These are phyloP conservation scores for Pseudogymnoascus sp. DNA, from an alignment of 2,329 filamentous ascomycete species.

Conservation along the genomic window DNA sequence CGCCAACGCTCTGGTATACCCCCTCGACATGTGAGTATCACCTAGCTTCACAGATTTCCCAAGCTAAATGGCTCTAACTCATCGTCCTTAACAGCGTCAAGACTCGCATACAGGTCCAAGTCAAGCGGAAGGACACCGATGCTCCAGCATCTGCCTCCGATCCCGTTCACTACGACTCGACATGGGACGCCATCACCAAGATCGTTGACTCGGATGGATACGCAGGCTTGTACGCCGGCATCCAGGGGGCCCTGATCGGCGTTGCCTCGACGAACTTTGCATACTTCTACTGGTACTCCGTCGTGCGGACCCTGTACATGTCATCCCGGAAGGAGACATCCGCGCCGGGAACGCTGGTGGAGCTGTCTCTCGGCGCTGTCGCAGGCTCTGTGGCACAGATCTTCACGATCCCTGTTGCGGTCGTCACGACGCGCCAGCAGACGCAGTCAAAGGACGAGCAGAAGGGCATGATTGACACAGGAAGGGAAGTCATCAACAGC, in stretches of 20 bases:
- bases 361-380: slow-evolving; percentile 75
- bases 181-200: slow-evolving; percentile 77
- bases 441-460: slow-evolving; percentile 77
- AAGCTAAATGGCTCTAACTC: background rate
- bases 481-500: slow-evolving; percentile 76
- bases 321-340: slow-evolving; percentile 47
- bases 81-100: slow-evolving; percentile 59
- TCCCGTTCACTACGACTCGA: slow-evolving; percentile 72
- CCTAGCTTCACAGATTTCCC: background rate
- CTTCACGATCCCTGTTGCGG: slow-evolving; percentile 92
- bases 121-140: slow-evolving; percentile 51
- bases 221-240: slow-evolving; percentile 77
- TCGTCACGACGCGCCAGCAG: slow-evolving; percentile 92
- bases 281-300: slow-evolving; percentile 98
- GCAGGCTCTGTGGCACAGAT: slow-evolving; percentile 87
- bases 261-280: slow-evolving; percentile 98
- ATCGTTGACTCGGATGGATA: slow-evolving; percentile 76
- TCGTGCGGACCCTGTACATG: slow-evolving; percentile 74
- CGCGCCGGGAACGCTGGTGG: slow-evolving; percentile 67
- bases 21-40: slow-evolving; percentile 77
- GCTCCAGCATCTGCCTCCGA: slow-evolving; percentile 36
- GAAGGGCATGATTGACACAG: slow-evolving; percentile 81
- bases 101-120: slow-evolving; percentile 90
- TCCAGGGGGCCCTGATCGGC: slow-evolving; percentile 75
- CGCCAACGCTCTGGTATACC: slow-evolving; percentile 92